Percentiles rank a stretch among this genome's conserved stretches.
These are phyloP conservation scores for Aspergillus clavatus DNA, from an alignment of 2,329 filamentous ascomycete species.

Conservation along the genomic window DNA sequence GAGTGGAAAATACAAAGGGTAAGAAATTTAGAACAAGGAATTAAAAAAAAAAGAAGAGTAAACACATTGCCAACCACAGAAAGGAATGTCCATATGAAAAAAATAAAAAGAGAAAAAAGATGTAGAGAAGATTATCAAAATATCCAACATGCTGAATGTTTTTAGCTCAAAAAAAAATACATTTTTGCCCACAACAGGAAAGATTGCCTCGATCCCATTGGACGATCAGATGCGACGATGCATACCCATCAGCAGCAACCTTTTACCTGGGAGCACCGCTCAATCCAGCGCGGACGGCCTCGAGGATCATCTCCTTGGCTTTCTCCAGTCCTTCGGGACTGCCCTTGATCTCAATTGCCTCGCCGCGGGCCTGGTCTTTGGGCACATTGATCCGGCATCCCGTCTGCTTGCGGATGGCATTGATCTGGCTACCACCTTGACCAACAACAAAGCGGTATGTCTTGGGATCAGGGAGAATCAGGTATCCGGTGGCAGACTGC, in stretches of 20 bases:
- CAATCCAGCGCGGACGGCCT: slow-evolving; percentile 59
- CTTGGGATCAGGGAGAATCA: slow-evolving; percentile 81
- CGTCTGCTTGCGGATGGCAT: slow-evolving; percentile 84
- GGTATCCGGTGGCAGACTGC: slow-evolving; percentile 67
- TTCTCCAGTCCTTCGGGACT: slow-evolving; percentile 73
- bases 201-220: too few species aligned
- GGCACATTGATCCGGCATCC: slow-evolving; percentile 93
- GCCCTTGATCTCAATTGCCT: slow-evolving; percentile 88
- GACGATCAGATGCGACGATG: too few species aligned
- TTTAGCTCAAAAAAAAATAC: background rate
- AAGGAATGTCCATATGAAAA: background rate
- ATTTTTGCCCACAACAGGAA: slow-evolving; percentile 1
- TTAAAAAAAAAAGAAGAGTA: background rate
- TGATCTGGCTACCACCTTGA: slow-evolving; percentile 83
- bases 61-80: background rate
- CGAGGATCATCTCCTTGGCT: slow-evolving; percentile 82
- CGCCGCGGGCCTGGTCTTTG: slow-evolving; percentile 65
- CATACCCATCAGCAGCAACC: slow-evolving; percentile 9
- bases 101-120: background rate
- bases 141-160: background rate
- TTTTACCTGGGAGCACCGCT: slow-evolving; percentile 20
- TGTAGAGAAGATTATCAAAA: background rate
- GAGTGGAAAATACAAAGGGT: background rate
- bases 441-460: slow-evolving; percentile 91
- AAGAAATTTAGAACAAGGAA: background rate